phyloP scores from a whole-genome alignment of 805 yeast species.

The Candida parachauliodes region DNA sequence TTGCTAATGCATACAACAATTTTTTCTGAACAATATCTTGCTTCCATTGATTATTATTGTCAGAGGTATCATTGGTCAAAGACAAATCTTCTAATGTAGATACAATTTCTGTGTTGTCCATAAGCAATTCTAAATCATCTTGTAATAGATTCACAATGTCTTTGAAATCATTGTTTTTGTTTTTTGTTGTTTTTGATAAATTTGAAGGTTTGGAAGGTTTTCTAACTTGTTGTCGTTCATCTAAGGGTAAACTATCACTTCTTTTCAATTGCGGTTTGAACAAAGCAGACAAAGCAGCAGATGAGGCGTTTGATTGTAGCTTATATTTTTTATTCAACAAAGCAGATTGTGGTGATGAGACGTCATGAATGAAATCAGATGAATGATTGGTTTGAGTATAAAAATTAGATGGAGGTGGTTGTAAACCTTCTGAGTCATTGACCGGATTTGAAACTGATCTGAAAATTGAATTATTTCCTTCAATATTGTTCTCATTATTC shows the following conservation, averaged over 20 bases:
- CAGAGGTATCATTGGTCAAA: slow-evolving; percentile 40
- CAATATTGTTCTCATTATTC: slow-evolving; percentile 2
- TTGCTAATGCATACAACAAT: slow-evolving; percentile 60
- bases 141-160: slow-evolving; percentile 49
- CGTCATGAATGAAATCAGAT: slow-evolving; percentile 5
- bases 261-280: slow-evolving; percentile 35
- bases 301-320: slow-evolving; percentile 41
- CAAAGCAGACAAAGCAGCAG: slow-evolving; percentile 45
- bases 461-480: neutral
- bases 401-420: neutral
- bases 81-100: slow-evolving; percentile 58
- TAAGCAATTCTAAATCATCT: slow-evolving; percentile 24
- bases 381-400: slow-evolving; percentile 5
- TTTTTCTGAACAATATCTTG: slow-evolving; percentile 42
- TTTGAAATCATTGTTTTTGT: slow-evolving; percentile 35
- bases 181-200: slow-evolving; percentile 3
- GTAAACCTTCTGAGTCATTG: neutral
- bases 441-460: slow-evolving; percentile 7
- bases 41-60: slow-evolving; percentile 28
- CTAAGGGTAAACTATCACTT: slow-evolving; percentile 35
- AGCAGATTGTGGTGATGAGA: slow-evolving; percentile 1
- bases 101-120: slow-evolving; percentile 40
- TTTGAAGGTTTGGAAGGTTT: slow-evolving; percentile 6
- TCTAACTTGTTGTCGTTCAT: slow-evolving; percentile 1
- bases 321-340: slow-evolving; percentile 14